Conservation (phyloP, 2,329 filamentous ascomycete species). For the Elsinoe batatas region DNA sequence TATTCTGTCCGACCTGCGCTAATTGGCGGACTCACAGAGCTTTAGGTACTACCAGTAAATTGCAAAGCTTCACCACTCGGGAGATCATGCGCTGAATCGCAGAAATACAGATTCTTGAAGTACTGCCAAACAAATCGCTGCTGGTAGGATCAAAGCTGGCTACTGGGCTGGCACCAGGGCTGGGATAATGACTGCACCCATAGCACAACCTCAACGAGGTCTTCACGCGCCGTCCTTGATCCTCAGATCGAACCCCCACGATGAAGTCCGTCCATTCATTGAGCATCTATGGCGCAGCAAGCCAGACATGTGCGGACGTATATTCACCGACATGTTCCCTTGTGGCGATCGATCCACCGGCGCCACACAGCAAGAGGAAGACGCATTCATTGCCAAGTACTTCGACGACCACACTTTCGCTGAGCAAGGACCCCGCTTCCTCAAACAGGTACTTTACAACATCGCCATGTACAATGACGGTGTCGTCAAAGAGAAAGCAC, state of each 20-base stretch:
- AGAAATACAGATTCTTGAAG: too few relatives aligned
- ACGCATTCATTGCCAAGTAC: constrained; percentile 22
- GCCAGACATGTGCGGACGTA: constrained; percentile 19
- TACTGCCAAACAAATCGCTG: too few relatives aligned
- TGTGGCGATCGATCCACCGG: constrained; percentile 12
- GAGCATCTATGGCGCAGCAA: constrained; percentile 20
- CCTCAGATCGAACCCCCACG: constrained; percentile 22
- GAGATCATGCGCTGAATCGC: too few relatives aligned
- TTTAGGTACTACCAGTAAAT: too few relatives aligned
- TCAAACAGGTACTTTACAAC: constrained; percentile 27
- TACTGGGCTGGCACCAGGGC: not conserved
- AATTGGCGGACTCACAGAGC: too few relatives aligned
- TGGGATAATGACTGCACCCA: not conserved
- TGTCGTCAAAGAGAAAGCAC: constrained; percentile 20
- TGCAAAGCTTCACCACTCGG: too few relatives aligned
- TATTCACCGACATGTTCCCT: constrained; percentile 28
- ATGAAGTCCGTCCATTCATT: constrained; percentile 24
- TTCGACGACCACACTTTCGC: constrained; percentile 23
- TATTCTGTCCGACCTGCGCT: too few relatives aligned
- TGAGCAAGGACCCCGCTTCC: constrained; percentile 25
- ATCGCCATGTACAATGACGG: constrained; percentile 25
- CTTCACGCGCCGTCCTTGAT: constrained; percentile 17
- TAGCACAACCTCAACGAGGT: not conserved
- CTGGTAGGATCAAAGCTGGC: not conserved
- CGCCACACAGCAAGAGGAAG: constrained; percentile 22